Evolutionary conservation across 495 filamentous ascomycete species (phyloP).

Genomic region (Penicillium chermesinum): DNA sequence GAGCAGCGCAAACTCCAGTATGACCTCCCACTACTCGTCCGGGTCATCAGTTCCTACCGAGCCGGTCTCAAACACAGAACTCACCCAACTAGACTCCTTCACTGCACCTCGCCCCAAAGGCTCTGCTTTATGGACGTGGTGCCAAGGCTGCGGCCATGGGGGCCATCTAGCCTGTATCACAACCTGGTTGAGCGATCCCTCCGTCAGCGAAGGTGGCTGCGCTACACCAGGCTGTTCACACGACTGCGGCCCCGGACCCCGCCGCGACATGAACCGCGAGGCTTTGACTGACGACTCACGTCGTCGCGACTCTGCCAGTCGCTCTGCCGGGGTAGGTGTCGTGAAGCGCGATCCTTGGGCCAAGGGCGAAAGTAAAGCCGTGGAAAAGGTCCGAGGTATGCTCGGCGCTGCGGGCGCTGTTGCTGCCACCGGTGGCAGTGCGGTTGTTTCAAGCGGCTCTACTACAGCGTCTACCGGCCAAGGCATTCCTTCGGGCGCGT

Average conservation of each 20-base stretch:
- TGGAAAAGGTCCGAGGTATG: constrained; percentile 47
- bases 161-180: constrained; percentile 65
- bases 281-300: constrained; percentile 32
- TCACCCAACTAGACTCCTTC: constrained; percentile 16
- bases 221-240: constrained; percentile 69
- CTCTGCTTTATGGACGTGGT: constrained; percentile 59
- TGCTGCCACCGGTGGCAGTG: constrained; percentile 17
- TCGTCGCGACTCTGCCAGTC: constrained; percentile 32
- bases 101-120: constrained; percentile 26
- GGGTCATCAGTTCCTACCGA: constrained; percentile 31
- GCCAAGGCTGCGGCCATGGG: constrained; percentile 69
- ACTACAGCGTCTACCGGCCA: constrained; percentile 18
- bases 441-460: constrained; percentile 15
- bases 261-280: constrained; percentile 43
- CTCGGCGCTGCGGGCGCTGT: constrained; percentile 29
- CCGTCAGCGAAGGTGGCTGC: constrained; percentile 63
- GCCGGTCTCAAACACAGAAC: constrained; percentile 21
- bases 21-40: constrained; percentile 19
- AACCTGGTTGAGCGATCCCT: constrained; percentile 56
- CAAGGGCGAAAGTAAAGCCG: constrained; percentile 40
- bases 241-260: constrained; percentile 61
- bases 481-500: constrained; percentile 21
- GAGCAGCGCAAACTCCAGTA: constrained; percentile 7
- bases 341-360: constrained; percentile 43
- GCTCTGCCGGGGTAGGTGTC: constrained; percentile 31